phyloP scores from a whole-genome alignment of 805 yeast species.

The Wickerhamomyces silvicola region DNA sequence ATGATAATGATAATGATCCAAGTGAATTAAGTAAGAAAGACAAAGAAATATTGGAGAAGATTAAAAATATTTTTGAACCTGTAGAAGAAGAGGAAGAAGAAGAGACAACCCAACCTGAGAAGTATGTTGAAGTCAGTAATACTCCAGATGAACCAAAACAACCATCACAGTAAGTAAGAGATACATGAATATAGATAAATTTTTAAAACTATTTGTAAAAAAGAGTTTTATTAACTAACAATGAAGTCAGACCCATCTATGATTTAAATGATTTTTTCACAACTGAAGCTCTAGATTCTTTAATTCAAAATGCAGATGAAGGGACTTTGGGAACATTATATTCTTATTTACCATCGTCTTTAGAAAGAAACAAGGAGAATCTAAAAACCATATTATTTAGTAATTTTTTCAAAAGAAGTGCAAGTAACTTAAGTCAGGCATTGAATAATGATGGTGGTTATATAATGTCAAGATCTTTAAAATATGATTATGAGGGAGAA shows the following conservation, averaged over 20 bases:
- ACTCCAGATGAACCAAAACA: background rate
- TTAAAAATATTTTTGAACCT: conserved; percentile 40
- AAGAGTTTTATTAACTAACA: conserved; percentile 5
- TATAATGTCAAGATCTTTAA: conserved; percentile 41
- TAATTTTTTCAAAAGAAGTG: conserved; percentile 41
- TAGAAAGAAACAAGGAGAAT: conserved; percentile 31
- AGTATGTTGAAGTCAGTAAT: conserved; percentile 10
- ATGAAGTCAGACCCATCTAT: conserved; percentile 13
- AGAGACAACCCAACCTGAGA: conserved; percentile 7
- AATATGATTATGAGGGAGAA: conserved; percentile 46
- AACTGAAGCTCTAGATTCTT: conserved; percentile 7
- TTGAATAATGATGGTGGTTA: conserved; percentile 42
- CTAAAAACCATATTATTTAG: conserved; percentile 39
- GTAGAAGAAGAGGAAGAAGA: conserved; percentile 31
- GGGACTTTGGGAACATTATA: conserved; percentile 30
- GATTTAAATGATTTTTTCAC: conserved; percentile 15
- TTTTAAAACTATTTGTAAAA: background rate
- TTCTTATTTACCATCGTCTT: conserved; percentile 35
- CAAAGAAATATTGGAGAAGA: conserved; percentile 37
- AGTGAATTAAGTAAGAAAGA: conserved; percentile 56
- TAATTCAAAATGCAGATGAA: conserved; percentile 19
- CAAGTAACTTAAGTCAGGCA: conserved; percentile 35
- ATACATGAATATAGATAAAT: background rate
- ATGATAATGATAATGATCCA: conserved; percentile 56
- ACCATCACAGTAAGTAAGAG: conserved; percentile 4